Base-by-base conservation (phyloP, 805 yeast genomes). In the Jamesozyma lodderae region DNA sequence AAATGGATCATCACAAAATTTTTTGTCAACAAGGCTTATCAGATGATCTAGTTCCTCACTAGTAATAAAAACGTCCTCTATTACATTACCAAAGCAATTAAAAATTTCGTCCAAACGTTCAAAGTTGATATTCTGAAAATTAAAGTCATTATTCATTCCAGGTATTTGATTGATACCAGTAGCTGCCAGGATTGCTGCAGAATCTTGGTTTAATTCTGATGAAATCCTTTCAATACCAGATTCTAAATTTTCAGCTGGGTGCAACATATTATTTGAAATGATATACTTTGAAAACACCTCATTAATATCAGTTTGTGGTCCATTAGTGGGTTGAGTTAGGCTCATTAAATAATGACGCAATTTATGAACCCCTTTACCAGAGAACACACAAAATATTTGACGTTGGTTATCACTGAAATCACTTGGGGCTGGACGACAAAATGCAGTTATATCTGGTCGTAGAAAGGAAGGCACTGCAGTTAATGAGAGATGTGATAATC, bases 381-480 rank as follows among this genome's bases (percentile, higher is more conserved):
- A 79, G 55, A 87, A 92, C 10, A 90, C 98, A 64, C 97, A 90
- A 54, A 92, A 90, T 35, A 83, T 70, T 17, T 79, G 72, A 46
- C 79, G 79, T 59, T 92, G 98, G 51, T 81, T 81, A 40, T 79
- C 84, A 37, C 80, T 87, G 58, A 92, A 88, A 51, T 87, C 96
- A 10, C 82, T 76, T 4, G 98, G 97, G 2, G 97, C 92, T 7
- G 80, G 83, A 21, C 97, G 79, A 59, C 96, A 88, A 60, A 77
- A 88, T 46, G 75, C 77, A 0, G 90, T 81, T 35, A 90, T 77
- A 52, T 90, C 96, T 8, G 80, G 71, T 43, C 95, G 72, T 55
- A 90, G 69, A 63, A 92, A 90, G n/a, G 94, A 82, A 1, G 80
- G 69, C 19, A 90, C 87, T 0, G 97, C 98, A 0, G 97, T 92